Evolutionary conservation across 1,284 basidiomycete genomes (phyloP).

Genomic region (Cystobasidiaceae sp.): DNA sequence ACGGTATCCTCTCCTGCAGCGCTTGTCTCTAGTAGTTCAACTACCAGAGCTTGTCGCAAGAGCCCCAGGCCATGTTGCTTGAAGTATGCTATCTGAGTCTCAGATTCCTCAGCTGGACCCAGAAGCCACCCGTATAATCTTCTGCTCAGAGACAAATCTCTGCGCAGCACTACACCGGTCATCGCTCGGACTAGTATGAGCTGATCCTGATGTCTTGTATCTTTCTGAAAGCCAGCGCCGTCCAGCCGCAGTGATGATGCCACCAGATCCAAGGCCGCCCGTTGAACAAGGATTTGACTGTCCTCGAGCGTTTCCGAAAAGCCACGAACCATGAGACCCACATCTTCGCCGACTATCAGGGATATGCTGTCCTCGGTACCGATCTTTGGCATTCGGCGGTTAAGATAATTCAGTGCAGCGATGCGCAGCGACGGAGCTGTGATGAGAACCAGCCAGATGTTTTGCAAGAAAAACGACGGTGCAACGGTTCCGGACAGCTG

Average conservation of each 20-base stretch:
- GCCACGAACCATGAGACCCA: conserved; percentile 86
- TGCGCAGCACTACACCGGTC: conserved; percentile 67
- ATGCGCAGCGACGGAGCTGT: conserved; percentile 81
- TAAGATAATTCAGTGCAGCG: conserved; percentile 79
- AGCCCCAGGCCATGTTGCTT: conserved; percentile 63
- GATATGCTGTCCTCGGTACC: conserved; percentile 69
- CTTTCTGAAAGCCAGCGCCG: conserved; percentile 60
- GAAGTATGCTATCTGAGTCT: conserved; percentile 67
- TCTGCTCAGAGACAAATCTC: conserved; percentile 88
- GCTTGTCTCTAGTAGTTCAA: conserved; percentile 41
- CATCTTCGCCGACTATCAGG: conserved; percentile 70
- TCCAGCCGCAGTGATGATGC: conserved; percentile 68
- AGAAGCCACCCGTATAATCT: conserved; percentile 90
- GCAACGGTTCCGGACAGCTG: conserved; percentile 74
- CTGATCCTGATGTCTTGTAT: conserved; percentile 37
- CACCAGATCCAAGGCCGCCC: conserved; percentile 74
- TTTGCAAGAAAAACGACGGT: conserved; percentile 86
- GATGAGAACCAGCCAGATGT: conserved; percentile 87
- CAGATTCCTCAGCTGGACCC: conserved; percentile 68
- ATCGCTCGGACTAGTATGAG: conserved; percentile 40
- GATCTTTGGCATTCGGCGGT: conserved; percentile 62
- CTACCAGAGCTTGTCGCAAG: conserved; percentile 63
- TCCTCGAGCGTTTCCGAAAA: conserved; percentile 84
- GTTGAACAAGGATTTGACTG: conserved; percentile 77
- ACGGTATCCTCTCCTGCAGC: conserved; percentile 54